These are phyloP conservation scores for Pyracantha coccinea DNA, from an alignment of 331 rosid genomes.

Conservation along the genomic window DNA sequence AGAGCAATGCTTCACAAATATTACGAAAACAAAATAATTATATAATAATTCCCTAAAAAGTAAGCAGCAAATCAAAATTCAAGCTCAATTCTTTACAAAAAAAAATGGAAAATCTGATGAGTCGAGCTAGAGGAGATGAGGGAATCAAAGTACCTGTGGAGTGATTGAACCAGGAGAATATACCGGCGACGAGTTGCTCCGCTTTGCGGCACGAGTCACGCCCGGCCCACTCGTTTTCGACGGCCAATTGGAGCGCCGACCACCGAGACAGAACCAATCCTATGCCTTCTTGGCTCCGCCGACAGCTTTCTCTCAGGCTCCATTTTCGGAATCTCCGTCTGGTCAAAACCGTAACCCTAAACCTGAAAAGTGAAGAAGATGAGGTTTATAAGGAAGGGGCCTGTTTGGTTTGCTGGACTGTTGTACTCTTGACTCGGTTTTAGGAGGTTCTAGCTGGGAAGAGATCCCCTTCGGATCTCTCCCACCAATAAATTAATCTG, in stretches of 20 bases:
- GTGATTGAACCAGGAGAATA: slow-evolving; percentile 54
- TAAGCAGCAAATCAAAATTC: neutral
- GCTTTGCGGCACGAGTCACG: slow-evolving; percentile 54
- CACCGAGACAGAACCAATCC: slow-evolving; percentile 46
- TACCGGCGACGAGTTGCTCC: slow-evolving; percentile 27
- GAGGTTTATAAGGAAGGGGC: neutral
- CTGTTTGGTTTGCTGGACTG: neutral
- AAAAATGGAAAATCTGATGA: neutral
- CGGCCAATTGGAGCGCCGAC: slow-evolving; percentile 71
- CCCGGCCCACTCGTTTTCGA: slow-evolving; percentile 91
- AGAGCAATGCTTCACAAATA: neutral
- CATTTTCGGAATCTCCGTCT: slow-evolving; percentile 9
- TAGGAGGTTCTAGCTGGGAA: neutral
- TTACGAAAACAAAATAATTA: neutral
- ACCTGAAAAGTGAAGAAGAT: neutral
- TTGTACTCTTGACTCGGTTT: neutral
- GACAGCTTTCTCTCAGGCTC: slow-evolving; percentile 23
- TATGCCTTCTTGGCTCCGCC: slow-evolving; percentile 47
- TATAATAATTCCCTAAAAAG: neutral
- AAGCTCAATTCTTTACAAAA: neutral
- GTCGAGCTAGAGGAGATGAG: neutral
- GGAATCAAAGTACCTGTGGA: slow-evolving; percentile 24
- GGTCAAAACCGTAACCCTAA: neutral
- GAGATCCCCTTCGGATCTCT: too few species aligned
- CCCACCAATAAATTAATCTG: too few species aligned